phyloP scores from a whole-genome alignment of 2,329 filamentous ascomycete genomes.

The Colletotrichum plurivorum region DNA sequence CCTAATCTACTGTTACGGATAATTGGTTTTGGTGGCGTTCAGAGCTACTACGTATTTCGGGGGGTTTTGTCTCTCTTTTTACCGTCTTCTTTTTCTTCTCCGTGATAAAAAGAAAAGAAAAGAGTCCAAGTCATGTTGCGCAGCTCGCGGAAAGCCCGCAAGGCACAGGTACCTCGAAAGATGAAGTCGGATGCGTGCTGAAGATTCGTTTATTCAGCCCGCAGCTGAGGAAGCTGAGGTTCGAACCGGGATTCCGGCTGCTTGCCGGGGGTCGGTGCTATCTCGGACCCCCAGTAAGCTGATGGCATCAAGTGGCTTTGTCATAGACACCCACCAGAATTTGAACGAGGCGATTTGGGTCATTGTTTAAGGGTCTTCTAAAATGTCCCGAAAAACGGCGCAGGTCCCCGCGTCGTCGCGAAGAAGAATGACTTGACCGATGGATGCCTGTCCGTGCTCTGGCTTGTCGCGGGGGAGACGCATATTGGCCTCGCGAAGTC shows the following conservation, averaged over 20 bases:
- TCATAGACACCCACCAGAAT: not conserved
- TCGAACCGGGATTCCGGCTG: not conserved
- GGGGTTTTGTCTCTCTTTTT: no score
- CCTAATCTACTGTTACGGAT: no score
- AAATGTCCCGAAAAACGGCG: not conserved
- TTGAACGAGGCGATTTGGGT: not conserved
- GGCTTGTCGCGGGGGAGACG: constrained; percentile 23
- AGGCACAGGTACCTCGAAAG: not conserved
- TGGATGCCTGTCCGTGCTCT: constrained; percentile 2
- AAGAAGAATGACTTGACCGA: constrained; percentile 1
- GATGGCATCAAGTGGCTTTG: constrained; percentile 5
- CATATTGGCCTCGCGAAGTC: not conserved
- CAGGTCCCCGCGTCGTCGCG: constrained; percentile 1
- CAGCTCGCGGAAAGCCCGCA: not conserved
- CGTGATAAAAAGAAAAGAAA: no score
- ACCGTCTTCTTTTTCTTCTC: no score
- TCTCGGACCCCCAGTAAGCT: constrained; percentile 24
- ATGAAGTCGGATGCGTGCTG: constrained; percentile 13
- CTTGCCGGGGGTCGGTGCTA: not conserved
- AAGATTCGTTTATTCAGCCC: constrained; percentile 3
- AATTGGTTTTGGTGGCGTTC: no score
- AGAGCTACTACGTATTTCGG: no score
- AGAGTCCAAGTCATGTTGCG: not conserved
- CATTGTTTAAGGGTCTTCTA: not conserved
- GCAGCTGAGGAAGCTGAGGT: not conserved